These are phyloP conservation scores for Ceratocystis huliohia DNA, from an alignment of 2,329 filamentous ascomycete species.

Conservation along the genomic window DNA sequence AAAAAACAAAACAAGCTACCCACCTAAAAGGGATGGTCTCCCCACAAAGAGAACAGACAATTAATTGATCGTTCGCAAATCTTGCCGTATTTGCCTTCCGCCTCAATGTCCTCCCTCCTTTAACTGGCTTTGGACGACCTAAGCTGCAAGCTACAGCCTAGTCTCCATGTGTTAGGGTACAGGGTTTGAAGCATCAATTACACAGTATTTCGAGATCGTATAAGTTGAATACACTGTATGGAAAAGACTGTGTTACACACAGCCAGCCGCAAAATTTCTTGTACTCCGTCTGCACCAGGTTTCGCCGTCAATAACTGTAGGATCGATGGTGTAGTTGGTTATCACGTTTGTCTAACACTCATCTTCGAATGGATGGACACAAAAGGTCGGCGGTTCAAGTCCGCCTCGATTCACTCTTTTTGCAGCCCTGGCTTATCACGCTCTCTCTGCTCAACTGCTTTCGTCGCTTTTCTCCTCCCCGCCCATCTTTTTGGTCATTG, in stretches of 20 bases:
- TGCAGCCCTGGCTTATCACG: neutral
- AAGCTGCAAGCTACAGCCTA: neutral
- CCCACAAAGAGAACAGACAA: too few species aligned
- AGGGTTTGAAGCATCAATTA: neutral
- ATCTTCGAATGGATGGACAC: too few species aligned
- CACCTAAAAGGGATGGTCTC: too few species aligned
- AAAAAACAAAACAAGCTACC: too few species aligned
- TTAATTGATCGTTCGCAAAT: too few species aligned
- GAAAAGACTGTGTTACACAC: neutral
- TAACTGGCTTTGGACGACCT: too few species aligned
- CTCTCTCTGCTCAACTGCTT: neutral
- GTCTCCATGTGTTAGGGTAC: neutral
- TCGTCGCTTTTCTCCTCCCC: neutral
- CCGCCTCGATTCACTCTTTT: slow-evolving; percentile 12
- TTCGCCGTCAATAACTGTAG: neutral
- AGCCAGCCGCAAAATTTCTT: neutral
- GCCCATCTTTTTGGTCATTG: neutral
- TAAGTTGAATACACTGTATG: neutral
- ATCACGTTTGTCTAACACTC: too few species aligned
- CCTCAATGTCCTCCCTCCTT: too few species aligned
- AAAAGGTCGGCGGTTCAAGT: neutral
- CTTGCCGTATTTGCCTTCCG: too few species aligned
- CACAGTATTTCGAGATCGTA: neutral
- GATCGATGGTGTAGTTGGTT: slow-evolving; percentile 14
- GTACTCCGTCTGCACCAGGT: neutral